phyloP scores from a whole-genome alignment of 805 yeast genomes.

The Lachancea dasiensis region DNA sequence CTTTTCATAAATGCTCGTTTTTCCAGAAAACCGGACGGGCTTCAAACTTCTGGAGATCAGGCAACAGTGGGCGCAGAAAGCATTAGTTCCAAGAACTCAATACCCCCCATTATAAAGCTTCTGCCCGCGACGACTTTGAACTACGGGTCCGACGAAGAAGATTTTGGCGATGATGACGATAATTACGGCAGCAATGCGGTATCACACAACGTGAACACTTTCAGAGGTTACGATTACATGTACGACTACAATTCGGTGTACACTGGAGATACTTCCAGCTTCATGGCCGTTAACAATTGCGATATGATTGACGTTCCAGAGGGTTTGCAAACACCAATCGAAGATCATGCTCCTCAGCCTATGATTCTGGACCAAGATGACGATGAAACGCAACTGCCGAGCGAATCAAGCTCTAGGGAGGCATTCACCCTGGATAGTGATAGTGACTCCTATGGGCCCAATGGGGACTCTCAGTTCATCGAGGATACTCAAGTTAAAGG shows the following conservation, averaged over 20 bases:
- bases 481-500: slow-evolving; percentile 18
- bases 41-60: slow-evolving; percentile 25
- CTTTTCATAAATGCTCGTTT: slow-evolving; percentile 30
- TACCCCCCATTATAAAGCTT: slow-evolving; percentile 58
- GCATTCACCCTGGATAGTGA: slow-evolving; percentile 16
- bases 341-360: slow-evolving; percentile 18
- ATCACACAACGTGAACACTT: slow-evolving; percentile 66
- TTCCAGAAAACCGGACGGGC: slow-evolving; percentile 25
- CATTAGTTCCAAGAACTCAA: slow-evolving; percentile 5
- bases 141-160: slow-evolving; percentile 64
- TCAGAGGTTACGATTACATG: slow-evolving; percentile 69
- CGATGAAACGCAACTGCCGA: slow-evolving; percentile 7
- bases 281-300: slow-evolving; percentile 31
- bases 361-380: background rate
- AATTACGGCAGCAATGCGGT: slow-evolving; percentile 45
- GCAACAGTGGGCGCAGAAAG: slow-evolving; percentile 23
- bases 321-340: slow-evolving; percentile 30
- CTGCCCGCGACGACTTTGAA: slow-evolving; percentile 85
- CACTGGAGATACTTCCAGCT: slow-evolving; percentile 41
- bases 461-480: slow-evolving; percentile 28
- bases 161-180: slow-evolving; percentile 35
- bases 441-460: slow-evolving; percentile 24
- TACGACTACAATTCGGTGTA: slow-evolving; percentile 79
- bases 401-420: slow-evolving; percentile 4
- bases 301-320: slow-evolving; percentile 34